Percentiles rank a stretch among this genome's conserved stretches.
Conservation (phyloP, 2,329 filamentous ascomycete genomes). For the Phaeophleospora eucalypticola region DNA sequence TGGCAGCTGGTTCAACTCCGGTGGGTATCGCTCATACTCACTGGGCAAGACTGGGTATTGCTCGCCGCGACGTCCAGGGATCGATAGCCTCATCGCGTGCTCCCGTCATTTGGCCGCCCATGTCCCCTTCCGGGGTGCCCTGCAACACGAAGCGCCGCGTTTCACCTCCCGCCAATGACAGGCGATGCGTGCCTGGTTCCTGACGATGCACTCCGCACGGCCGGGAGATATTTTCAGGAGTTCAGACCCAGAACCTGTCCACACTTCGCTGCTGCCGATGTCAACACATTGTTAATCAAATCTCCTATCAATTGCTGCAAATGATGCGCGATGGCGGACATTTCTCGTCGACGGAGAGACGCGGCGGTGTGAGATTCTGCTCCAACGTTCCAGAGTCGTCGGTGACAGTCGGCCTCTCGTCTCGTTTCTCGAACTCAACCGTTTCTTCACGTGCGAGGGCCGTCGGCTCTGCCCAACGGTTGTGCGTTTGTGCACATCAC, state of each 20-base stretch:
- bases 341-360: too few relatives aligned
- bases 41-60: too few relatives aligned
- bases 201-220: neutral
- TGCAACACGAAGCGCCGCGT: neutral
- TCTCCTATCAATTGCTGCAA: too few relatives aligned
- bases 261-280: too few relatives aligned
- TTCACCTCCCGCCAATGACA: neutral
- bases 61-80: neutral
- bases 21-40: neutral
- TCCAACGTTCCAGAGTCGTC: too few relatives aligned
- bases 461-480: too few relatives aligned
- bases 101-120: neutral
- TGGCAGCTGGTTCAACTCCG: neutral
- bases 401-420: too few relatives aligned
- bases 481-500: too few relatives aligned
- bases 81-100: neutral
- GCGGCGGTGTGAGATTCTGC: too few relatives aligned
- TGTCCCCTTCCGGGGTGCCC: neutral
- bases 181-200: neutral
- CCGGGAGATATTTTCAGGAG: neutral
- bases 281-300: too few relatives aligned
- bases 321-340: too few relatives aligned
- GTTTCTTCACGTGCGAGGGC: neutral
- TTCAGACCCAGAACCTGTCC: neutral
- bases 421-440: neutral